A percentile compares a stretch with the other conserved stretches of the same genome.
Conservation (phyloP, 768 basidiomycete genomes). For the Lentinula raphanica region DNA sequence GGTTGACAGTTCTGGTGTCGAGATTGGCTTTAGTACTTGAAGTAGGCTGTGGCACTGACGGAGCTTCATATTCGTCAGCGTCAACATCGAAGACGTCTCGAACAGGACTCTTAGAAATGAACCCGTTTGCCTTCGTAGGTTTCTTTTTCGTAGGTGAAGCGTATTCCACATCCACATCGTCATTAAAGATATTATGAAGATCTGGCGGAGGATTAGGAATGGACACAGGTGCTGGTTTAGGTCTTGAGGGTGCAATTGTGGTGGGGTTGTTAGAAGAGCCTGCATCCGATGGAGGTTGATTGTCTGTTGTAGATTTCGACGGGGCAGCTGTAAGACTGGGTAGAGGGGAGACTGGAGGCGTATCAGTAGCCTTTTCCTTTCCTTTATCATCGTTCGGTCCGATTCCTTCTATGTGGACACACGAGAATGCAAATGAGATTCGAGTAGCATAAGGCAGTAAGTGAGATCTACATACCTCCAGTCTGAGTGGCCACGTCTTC, state of each 20-base stretch:
- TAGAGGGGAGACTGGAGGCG: neutral
- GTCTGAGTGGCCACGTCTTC: neutral
- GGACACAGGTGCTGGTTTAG: neutral
- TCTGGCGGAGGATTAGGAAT: neutral
- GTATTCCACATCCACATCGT: neutral
- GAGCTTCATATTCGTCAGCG: neutral
- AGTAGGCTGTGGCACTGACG: neutral
- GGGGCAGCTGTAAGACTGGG: neutral
- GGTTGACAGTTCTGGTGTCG: neutral
- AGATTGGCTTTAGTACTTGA: neutral
- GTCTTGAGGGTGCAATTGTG: neutral
- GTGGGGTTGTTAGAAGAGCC: neutral
- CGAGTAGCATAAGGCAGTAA: neutral
- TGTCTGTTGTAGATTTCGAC: neutral
- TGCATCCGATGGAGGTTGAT: neutral
- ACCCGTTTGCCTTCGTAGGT: neutral
- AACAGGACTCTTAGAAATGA: neutral
- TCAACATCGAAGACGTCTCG: neutral
- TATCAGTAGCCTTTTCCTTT: neutral
- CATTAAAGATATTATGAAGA: neutral
- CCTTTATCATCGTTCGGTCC: neutral
- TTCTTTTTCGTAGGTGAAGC: slow-evolving; percentile 3
- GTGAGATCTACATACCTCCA: neutral
- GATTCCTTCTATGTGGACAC: neutral
- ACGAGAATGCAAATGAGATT: neutral